Percentiles rank a stretch among this genome's conserved stretches.
phyloP scores from a whole-genome alignment of 495 filamentous ascomycete species.

The Lasiosphaeria miniovina region DNA sequence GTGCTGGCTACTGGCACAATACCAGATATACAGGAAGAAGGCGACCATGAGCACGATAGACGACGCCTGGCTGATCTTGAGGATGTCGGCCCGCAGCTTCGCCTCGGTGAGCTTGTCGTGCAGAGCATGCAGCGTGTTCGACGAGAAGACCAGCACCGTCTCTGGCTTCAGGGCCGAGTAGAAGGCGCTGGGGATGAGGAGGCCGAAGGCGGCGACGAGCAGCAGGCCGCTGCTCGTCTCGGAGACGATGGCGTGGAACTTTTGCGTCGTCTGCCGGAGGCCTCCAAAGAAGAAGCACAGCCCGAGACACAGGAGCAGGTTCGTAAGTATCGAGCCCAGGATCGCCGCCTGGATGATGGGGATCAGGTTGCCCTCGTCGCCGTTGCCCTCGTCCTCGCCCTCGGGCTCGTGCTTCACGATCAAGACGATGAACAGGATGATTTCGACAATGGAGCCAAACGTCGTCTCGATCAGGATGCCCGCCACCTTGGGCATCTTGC shows the following conservation, averaged over 20 bases:
- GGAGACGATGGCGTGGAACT: constrained; percentile 45
- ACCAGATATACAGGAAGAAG: constrained; percentile 70
- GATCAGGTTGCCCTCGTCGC: constrained; percentile 38
- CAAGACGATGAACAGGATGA: constrained; percentile 77
- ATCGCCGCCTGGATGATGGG: constrained; percentile 62
- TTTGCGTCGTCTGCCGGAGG: constrained; percentile 24
- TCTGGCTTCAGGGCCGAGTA: constrained; percentile 32
- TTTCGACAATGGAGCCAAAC: constrained; percentile 62
- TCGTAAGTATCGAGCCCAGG: constrained; percentile 33
- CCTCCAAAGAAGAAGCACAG: constrained; percentile 52
- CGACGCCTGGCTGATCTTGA: constrained; percentile 69
- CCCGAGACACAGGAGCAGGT: constrained; percentile 35
- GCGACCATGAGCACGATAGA: constrained; percentile 72
- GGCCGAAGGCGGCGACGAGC: constrained; percentile 56
- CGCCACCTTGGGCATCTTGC: constrained; percentile 72
- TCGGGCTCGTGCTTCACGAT: constrained; percentile 29
- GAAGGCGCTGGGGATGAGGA: constrained; percentile 33
- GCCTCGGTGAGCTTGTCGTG: constrained; percentile 22
- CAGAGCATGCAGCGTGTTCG: constrained; percentile 1
- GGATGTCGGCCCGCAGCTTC: constrained; percentile 46
- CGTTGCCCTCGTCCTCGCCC: constrained; percentile 13
- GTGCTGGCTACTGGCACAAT: constrained; percentile 77
- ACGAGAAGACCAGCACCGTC: constrained; percentile 4
- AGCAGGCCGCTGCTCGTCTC: constrained; percentile 77
- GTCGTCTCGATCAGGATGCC: constrained; percentile 74